Percentiles rank a stretch among this genome's conserved stretches.
These are phyloP conservation scores for Lepidium aucheri DNA, from an alignment of 345 rosid species.

Conservation along the genomic window DNA sequence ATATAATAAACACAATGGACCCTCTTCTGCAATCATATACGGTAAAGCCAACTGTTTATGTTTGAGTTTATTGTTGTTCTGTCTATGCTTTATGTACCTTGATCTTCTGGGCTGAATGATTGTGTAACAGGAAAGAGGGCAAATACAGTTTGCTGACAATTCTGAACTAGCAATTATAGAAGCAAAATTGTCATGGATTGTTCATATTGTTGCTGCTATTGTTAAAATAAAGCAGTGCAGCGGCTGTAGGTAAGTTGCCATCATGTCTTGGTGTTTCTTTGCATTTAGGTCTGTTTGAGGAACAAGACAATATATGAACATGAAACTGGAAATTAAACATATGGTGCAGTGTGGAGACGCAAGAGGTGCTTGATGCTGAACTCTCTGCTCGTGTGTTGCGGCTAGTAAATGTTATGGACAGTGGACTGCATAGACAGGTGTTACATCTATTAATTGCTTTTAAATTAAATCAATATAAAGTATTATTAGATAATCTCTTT, in stretches of 20 bases:
- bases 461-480: not conserved
- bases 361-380: conserved; percentile 97
- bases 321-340: conserved; percentile 2
- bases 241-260: conserved; percentile 67
- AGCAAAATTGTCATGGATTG: conserved; percentile 95
- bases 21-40: conserved; percentile 89
- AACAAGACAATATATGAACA: conserved; percentile 2
- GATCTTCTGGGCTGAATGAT: conserved; percentile 9
- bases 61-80: conserved; percentile 5
- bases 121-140: conserved; percentile 71
- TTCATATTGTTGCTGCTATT: conserved; percentile 92
- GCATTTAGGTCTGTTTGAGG: conserved; percentile 10
- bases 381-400: conserved; percentile 97
- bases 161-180: conserved; percentile 74
- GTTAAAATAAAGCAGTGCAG: conserved; percentile 80
- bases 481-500: not conserved
- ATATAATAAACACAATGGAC: conserved; percentile 82
- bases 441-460: not conserved
- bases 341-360: conserved; percentile 77
- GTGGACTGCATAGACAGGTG: conserved; percentile 89
- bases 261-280: conserved; percentile 1
- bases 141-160: conserved; percentile 46
- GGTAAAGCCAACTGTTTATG: conserved; percentile 38
- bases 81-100: not conserved
- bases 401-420: conserved; percentile 81